Conservation (phyloP, 352 stramenopile genomes). For the Globisporangium takayamanum region DNA sequence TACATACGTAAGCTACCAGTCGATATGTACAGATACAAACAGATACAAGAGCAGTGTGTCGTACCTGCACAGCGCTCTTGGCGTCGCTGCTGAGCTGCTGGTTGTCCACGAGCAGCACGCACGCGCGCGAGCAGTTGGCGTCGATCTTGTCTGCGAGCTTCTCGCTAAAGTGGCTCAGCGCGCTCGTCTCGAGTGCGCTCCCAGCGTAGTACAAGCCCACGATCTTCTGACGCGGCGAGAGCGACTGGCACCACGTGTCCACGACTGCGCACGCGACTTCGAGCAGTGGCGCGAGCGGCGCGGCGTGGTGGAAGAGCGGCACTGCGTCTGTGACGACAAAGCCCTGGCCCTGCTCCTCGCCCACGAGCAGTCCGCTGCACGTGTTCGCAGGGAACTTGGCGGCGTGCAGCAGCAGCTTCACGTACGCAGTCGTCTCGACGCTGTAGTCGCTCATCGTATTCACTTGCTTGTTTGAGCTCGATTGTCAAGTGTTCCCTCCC, state of each 20-base stretch:
- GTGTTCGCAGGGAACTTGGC: conserved; percentile 45
- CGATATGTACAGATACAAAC: conserved; percentile 10
- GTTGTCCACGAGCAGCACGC: conserved; percentile 62
- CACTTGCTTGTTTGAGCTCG: not conserved
- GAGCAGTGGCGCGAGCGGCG: conserved; percentile 53
- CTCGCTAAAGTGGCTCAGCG: conserved; percentile 47
- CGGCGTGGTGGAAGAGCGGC: conserved; percentile 76
- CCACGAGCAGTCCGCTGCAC: conserved; percentile 53
- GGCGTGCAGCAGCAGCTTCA: conserved; percentile 73
- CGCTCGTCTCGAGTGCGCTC: conserved; percentile 26
- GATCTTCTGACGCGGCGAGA: conserved; percentile 44
- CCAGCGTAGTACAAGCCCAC: conserved; percentile 61
- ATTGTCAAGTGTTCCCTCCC: not conserved
- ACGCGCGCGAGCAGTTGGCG: conserved; percentile 56
- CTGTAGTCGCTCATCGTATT: conserved; percentile 58
- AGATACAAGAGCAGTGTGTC: conserved; percentile 3
- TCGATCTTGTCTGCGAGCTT: conserved; percentile 70
- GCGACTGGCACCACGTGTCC: conserved; percentile 41
- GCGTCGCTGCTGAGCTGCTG: conserved; percentile 45
- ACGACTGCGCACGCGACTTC: conserved; percentile 67
- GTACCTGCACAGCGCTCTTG: conserved; percentile 48
- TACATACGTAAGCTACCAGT: not conserved
- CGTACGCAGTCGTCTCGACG: conserved; percentile 49
- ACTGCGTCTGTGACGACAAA: conserved; percentile 54
- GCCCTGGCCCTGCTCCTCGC: conserved; percentile 34